Evolutionary conservation across 2,329 filamentous ascomycete species (phyloP).

Genomic region (Nothopassalora personata): DNA sequence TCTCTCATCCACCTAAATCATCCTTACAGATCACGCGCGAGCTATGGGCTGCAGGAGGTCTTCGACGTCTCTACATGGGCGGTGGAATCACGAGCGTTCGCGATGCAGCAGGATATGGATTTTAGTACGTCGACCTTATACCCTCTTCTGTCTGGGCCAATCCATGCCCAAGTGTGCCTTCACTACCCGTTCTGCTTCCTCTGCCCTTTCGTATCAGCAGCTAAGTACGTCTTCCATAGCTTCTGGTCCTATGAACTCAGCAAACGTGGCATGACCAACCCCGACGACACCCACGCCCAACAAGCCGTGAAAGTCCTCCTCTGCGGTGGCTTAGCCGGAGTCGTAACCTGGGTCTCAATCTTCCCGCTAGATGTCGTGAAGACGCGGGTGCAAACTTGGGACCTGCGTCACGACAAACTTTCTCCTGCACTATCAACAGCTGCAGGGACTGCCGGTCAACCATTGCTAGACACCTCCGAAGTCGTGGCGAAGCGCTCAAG

Average conservation of each 20-base stretch:
- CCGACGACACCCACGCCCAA: conserved; percentile 45
- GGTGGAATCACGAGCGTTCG: conserved; percentile 74
- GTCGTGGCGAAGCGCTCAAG: conserved; percentile 35
- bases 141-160: neutral
- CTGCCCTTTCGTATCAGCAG: neutral
- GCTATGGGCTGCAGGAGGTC: conserved; percentile 37
- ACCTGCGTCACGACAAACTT: conserved; percentile 17
- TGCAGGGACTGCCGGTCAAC: conserved; percentile 6
- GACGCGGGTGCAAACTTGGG: conserved; percentile 80
- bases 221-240: conserved; percentile 31
- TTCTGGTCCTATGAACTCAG: conserved; percentile 87
- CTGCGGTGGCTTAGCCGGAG: conserved; percentile 80
- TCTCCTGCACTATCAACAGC: conserved; percentile 3
- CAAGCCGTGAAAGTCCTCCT: conserved; percentile 49
- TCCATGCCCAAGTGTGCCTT: no score
- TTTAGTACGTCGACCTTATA: conserved; percentile 57
- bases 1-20: conserved; percentile 39
- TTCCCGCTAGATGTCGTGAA: conserved; percentile 92
- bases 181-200: no score
- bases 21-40: conserved; percentile 28
- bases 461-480: conserved; percentile 11
- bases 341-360: conserved; percentile 82
- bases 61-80: conserved; percentile 73
- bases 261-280: conserved; percentile 46
- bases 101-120: conserved; percentile 90